A percentile compares a stretch with the other conserved stretches of the same genome.
Evolutionary conservation across 768 basidiomycete genomes (phyloP).

Genomic region (Suillus plorans): DNA sequence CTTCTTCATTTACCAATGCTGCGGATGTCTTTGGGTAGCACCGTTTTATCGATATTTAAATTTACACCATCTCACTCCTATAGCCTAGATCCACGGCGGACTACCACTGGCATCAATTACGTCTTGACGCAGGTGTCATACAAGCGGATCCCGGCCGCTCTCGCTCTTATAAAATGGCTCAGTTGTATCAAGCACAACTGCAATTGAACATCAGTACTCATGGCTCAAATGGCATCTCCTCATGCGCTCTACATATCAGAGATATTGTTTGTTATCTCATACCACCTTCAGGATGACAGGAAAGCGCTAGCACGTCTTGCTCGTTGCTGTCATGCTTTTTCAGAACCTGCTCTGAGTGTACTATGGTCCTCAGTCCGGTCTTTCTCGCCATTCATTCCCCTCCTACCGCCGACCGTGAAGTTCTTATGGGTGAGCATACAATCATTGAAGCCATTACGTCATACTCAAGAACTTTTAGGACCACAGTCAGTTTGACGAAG

Average conservation of each 20-base stretch:
- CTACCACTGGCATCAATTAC: not conserved
- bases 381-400: constrained; percentile 13
- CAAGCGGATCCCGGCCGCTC: not conserved
- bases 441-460: not conserved
- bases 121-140: not conserved
- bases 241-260: constrained; percentile 15
- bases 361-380: constrained; percentile 19
- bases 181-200: not conserved
- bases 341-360: constrained; percentile 12
- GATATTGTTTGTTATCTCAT: constrained; percentile 13
- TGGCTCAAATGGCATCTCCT: not conserved
- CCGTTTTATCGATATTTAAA: not conserved
- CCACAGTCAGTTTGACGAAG: not conserved
- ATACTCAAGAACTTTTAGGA: not conserved
- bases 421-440: constrained; percentile 13
- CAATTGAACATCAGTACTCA: not conserved
- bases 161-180: not conserved
- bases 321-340: constrained; percentile 11
- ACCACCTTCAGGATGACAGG: constrained; percentile 14
- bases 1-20: too few species aligned
- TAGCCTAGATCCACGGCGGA: not conserved
- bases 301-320: constrained; percentile 10
- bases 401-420: constrained; percentile 13
- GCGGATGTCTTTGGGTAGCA: too few species aligned
- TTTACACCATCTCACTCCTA: not conserved